A percentile compares a stretch with the other conserved stretches of the same genome.
Evolutionary conservation across 2,329 filamentous ascomycete species (phyloP).

Genomic region (Zasmidium angulare): DNA sequence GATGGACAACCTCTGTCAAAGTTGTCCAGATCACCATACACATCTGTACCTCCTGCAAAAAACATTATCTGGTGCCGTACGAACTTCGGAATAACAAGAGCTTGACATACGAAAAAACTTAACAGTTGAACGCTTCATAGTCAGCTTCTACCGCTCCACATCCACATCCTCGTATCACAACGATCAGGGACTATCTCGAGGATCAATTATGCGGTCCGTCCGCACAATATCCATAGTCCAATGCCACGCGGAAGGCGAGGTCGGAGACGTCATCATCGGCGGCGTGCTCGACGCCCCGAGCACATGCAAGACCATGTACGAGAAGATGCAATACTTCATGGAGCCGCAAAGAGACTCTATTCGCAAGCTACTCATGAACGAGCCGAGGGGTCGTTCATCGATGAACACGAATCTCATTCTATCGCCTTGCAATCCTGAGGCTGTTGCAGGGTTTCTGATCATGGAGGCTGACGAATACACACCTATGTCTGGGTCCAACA

Average conservation of each 20-base stretch:
- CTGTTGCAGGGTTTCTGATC: slow-evolving; percentile 48
- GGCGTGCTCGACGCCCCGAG: slow-evolving; percentile 40
- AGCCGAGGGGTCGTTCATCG: slow-evolving; percentile 46
- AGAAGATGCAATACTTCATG: slow-evolving; percentile 48
- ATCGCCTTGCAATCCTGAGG: slow-evolving; percentile 45
- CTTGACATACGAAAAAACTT: too few relatives aligned
- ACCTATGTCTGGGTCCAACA: slow-evolving; percentile 49
- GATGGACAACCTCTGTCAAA: too few relatives aligned
- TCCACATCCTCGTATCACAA: too few relatives aligned
- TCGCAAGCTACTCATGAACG: slow-evolving; percentile 47
- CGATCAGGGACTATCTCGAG: too few relatives aligned
- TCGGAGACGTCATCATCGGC: slow-evolving; percentile 52
- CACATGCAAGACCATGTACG: slow-evolving; percentile 45
- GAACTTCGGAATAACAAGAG: too few relatives aligned
- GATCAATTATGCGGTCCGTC: neutral
- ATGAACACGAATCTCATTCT: slow-evolving; percentile 45
- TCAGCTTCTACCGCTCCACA: too few relatives aligned
- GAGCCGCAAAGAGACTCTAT: slow-evolving; percentile 35
- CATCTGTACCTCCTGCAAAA: too few relatives aligned
- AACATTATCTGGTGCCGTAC: too few relatives aligned
- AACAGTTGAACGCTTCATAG: too few relatives aligned
- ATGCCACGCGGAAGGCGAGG: slow-evolving; percentile 37
- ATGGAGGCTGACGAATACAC: slow-evolving; percentile 50
- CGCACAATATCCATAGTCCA: slow-evolving; percentile 8
- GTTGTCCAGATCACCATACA: too few relatives aligned